These are phyloP conservation scores for Ogataea siamensis DNA, from an alignment of 805 yeast species.

Conservation along the genomic window DNA sequence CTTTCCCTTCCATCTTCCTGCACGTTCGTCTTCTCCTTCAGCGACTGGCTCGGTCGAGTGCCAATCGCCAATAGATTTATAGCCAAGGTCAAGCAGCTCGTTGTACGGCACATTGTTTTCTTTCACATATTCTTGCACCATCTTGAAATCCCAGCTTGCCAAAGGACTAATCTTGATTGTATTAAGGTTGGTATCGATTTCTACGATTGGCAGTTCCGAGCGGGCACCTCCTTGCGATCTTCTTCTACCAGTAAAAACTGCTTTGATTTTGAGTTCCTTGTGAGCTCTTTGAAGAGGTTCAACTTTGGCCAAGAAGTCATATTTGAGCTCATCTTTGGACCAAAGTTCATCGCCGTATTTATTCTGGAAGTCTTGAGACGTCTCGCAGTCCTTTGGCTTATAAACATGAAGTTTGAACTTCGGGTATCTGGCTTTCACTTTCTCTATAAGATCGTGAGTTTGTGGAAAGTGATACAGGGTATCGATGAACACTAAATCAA, in stretches of 20 bases:
- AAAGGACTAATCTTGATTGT: conserved; percentile 87
- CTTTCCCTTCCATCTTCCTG: conserved; percentile 96
- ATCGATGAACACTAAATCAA: conserved; percentile 82
- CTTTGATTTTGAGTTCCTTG: conserved; percentile 64
- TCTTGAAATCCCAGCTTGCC: conserved; percentile 74
- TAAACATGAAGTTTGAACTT: conserved; percentile 56
- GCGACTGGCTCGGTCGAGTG: conserved; percentile 88
- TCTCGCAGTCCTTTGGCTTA: conserved; percentile 56
- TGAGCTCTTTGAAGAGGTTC: conserved; percentile 91
- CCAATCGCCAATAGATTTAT: conserved; percentile 91
- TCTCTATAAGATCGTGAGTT: conserved; percentile 69
- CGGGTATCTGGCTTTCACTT: conserved; percentile 56
- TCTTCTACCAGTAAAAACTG: conserved; percentile 90
- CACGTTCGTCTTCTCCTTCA: conserved; percentile 92
- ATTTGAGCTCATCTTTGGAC: conserved; percentile 76
- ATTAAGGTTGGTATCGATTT: conserved; percentile 66
- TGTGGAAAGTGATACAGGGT: conserved; percentile 95
- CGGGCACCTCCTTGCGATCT: conserved; percentile 88
- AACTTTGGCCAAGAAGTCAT: conserved; percentile 86
- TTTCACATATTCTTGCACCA: conserved; percentile 69
- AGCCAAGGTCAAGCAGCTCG: conserved; percentile 78
- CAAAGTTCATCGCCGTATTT: conserved; percentile 77
- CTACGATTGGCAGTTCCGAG: conserved; percentile 67
- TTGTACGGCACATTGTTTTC: conserved; percentile 79
- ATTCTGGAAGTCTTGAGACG: conserved; percentile 61